Conservation (phyloP, 2,329 filamentous ascomycete species). For the Cercospora berteroae region DNA sequence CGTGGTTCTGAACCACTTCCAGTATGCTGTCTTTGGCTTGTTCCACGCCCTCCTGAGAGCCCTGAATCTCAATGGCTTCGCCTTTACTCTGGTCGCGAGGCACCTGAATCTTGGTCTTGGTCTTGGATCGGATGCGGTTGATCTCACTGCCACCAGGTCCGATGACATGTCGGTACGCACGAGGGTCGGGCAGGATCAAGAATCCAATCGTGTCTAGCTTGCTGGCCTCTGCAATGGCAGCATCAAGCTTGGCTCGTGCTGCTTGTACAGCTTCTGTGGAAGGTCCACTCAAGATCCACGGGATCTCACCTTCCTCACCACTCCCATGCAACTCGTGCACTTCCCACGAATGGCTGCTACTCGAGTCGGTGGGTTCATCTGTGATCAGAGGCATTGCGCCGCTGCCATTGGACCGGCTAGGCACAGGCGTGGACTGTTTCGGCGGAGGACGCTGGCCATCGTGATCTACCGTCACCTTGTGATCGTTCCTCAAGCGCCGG, state of each 20-base stretch:
- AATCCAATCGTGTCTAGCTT: conserved; percentile 76
- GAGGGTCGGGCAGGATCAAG: conserved; percentile 83
- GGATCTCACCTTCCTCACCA: conserved; percentile 61
- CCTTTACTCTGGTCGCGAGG: conserved; percentile 70
- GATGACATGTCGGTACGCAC: conserved; percentile 85
- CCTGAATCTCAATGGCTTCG: conserved; percentile 81
- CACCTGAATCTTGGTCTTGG: conserved; percentile 89
- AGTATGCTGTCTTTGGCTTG: conserved; percentile 86
- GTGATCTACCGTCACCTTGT: conserved; percentile 89
- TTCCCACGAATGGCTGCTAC: conserved; percentile 78
- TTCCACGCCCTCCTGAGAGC: conserved; percentile 75
- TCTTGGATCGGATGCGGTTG: conserved; percentile 87
- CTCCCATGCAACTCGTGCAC: conserved; percentile 74
- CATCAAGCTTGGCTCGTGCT: conserved; percentile 71
- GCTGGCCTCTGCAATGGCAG: conserved; percentile 68
- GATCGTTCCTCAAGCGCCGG: conserved; percentile 80
- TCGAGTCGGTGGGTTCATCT: conserved; percentile 61
- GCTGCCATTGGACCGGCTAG: conserved; percentile 54
- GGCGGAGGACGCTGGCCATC: conserved; percentile 73
- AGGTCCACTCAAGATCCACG: conserved; percentile 83
- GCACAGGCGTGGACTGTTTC: conserved; percentile 55
- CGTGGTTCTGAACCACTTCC: conserved; percentile 62
- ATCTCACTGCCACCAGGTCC: conserved; percentile 87
- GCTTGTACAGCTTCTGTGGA: conserved; percentile 72
- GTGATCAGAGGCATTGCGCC: conserved; percentile 84